A percentile compares a stretch with the other conserved stretches of the same genome.
Conservation (phyloP, 352 stramenopile species). For the Phytopythium boreale region DNA sequence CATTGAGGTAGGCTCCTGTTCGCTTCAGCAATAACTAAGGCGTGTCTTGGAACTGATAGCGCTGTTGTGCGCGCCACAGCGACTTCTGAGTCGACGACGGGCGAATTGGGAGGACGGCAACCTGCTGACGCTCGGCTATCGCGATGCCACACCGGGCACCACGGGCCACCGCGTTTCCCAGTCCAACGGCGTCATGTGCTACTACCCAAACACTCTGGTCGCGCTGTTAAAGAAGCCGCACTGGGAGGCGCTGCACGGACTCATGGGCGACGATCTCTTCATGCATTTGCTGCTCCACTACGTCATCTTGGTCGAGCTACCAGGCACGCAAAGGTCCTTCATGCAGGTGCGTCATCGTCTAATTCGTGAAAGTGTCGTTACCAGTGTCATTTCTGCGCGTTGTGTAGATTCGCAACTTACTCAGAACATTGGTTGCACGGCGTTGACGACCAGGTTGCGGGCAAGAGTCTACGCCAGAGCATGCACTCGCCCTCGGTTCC, state of each 20-base stretch:
- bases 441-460: slow-evolving; percentile 27
- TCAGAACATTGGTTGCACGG: too few relatives aligned
- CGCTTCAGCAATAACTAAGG: background rate
- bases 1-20: slow-evolving; percentile 24
- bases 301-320: slow-evolving; percentile 45
- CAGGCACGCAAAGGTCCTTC: slow-evolving; percentile 25
- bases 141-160: slow-evolving; percentile 34
- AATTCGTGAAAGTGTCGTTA: slow-evolving; percentile 3
- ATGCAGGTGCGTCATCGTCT: slow-evolving; percentile 40
- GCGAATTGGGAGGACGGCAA: slow-evolving; percentile 47
- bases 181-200: slow-evolving; percentile 65
- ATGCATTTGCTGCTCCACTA: slow-evolving; percentile 65
- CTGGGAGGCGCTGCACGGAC: slow-evolving; percentile 46
- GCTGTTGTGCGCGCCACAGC: slow-evolving; percentile 6
- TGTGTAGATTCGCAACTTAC: background rate
- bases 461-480: slow-evolving; percentile 45
- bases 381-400: background rate
- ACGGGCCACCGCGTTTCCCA: slow-evolving; percentile 48
- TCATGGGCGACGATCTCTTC: slow-evolving; percentile 69
- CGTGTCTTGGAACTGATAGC: too few relatives aligned
- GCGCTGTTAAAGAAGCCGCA: slow-evolving; percentile 45
- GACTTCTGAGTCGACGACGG: slow-evolving; percentile 38
- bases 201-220: slow-evolving; percentile 75
- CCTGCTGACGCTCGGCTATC: slow-evolving; percentile 68
- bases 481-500: background rate